Conservation (phyloP, 352 stramenopile species). For the Phytophthora lateralis region DNA sequence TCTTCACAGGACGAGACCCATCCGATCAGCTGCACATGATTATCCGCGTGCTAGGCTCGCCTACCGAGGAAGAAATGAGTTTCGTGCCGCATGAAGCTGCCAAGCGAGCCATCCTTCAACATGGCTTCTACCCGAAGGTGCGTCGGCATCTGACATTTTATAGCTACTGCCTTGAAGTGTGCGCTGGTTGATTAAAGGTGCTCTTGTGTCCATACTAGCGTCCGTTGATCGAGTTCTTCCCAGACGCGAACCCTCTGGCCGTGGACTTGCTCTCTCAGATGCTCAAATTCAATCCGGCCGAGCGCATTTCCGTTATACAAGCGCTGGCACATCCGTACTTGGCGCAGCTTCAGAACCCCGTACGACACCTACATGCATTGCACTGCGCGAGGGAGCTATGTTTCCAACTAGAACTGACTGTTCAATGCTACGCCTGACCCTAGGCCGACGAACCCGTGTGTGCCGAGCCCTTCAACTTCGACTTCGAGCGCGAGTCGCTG, state of each 20-base stretch:
- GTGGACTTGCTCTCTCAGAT: slow-evolving; percentile 91
- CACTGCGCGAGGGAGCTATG: background rate
- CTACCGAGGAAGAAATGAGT: slow-evolving; percentile 94
- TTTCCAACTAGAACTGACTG: background rate
- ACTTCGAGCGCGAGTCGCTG: slow-evolving; percentile 85
- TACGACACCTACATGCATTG: slow-evolving; percentile 33
- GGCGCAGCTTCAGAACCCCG: slow-evolving; percentile 89
- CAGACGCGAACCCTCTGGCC: slow-evolving; percentile 76
- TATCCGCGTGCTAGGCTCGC: slow-evolving; percentile 92
- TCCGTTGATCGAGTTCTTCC: slow-evolving; percentile 84
- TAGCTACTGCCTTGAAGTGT: background rate
- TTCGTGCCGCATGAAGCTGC: slow-evolving; percentile 96
- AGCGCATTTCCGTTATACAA: slow-evolving; percentile 93
- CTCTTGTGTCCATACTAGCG: slow-evolving; percentile 36
- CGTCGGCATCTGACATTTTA: background rate
- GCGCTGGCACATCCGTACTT: slow-evolving; percentile 92
- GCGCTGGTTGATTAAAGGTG: background rate
- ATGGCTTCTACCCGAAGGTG: slow-evolving; percentile 87
- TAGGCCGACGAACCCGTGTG: slow-evolving; percentile 89
- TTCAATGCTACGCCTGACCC: background rate
- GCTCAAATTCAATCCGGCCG: slow-evolving; percentile 93
- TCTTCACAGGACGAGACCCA: slow-evolving; percentile 84
- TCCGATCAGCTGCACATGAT: slow-evolving; percentile 89
- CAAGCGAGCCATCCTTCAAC: slow-evolving; percentile 82
- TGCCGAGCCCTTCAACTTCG: slow-evolving; percentile 80